These are phyloP conservation scores for Stylosanthes scabra DNA, from an alignment of 331 rosid species.

Conservation along the genomic window DNA sequence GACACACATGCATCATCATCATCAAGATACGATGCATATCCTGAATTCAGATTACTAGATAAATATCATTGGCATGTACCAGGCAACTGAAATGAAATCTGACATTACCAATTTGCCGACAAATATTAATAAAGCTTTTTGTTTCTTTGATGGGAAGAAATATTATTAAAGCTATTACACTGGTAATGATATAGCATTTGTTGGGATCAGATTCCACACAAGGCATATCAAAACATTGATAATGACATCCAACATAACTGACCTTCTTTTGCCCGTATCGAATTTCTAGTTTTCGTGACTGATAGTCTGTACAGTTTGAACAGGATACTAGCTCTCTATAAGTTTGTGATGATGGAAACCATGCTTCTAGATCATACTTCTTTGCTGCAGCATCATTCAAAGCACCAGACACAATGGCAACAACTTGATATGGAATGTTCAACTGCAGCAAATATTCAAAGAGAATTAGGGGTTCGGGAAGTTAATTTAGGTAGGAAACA, in stretches of 20 bases:
- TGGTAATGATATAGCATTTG: no score
- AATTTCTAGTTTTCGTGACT: conserved; percentile 82
- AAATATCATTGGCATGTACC: background rate
- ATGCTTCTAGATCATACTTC: conserved; percentile 93
- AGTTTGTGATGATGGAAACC: conserved; percentile 95
- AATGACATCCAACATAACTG: conserved; percentile 18
- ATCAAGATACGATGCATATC: conserved; percentile 11
- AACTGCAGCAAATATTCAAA: conserved; percentile 53
- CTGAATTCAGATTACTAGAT: background rate
- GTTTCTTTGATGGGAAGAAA: no score
- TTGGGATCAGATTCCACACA: no score
- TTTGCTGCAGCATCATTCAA: conserved; percentile 98
- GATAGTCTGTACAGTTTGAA: conserved; percentile 98
- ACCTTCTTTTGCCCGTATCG: conserved; percentile 99
- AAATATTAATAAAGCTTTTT: conserved; percentile 8
- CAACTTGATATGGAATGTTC: conserved; percentile 86
- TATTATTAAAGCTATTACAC: no score
- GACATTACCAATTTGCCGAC: background rate
- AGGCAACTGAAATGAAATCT: conserved; percentile 7
- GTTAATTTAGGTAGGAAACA: no score
- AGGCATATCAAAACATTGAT: background rate
- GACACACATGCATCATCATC: background rate
- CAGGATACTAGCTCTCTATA: conserved; percentile 94
- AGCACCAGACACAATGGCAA: conserved; percentile 95
- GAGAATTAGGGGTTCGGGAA: background rate